phyloP scores from a whole-genome alignment of 2,329 filamentous ascomycete species.

The Hymenoscyphus fraxineus region DNA sequence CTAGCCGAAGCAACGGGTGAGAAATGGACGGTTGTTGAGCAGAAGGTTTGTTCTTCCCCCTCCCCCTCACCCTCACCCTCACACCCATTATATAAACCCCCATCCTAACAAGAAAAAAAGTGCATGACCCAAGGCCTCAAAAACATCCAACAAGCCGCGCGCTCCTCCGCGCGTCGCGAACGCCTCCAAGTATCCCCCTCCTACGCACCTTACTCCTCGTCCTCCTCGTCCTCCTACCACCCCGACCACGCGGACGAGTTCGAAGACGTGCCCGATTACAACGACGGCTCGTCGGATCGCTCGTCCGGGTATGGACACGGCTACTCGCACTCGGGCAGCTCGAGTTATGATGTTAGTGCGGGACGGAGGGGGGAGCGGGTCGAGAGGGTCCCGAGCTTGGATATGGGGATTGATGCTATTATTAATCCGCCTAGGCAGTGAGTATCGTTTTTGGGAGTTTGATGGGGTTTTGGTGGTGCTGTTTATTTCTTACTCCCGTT shows the following conservation, averaged over 20 bases:
- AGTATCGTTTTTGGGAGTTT: not conserved
- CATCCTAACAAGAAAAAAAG: constrained; percentile 34
- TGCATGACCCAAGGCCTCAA: constrained; percentile 82
- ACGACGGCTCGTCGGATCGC: constrained; percentile 19
- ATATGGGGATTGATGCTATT: constrained; percentile 59
- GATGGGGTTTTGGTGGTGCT: not conserved
- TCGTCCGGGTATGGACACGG: not conserved
- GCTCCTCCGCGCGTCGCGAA: constrained; percentile 63
- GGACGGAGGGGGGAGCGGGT: constrained; percentile 12
- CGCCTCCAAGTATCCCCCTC: constrained; percentile 38
- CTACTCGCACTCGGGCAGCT: not conserved
- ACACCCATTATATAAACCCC: not conserved
- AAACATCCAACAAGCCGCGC: constrained; percentile 68
- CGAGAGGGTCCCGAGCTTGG: constrained; percentile 50
- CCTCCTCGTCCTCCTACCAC: not conserved
- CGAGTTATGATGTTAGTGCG: not conserved
- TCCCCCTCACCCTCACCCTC: not conserved
- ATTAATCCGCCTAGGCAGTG: constrained; percentile 46
- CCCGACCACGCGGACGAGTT: constrained; percentile 49
- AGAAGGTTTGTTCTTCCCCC: constrained; percentile 46
- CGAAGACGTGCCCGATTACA: constrained; percentile 21
- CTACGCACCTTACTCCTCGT: constrained; percentile 41
- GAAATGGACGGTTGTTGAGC: constrained; percentile 70
- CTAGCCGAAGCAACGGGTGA: constrained; percentile 74
- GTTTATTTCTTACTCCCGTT: too few species aligned